Evolutionary conservation across 768 basidiomycete species (phyloP).

Genomic region (Macrocybe gigantea): DNA sequence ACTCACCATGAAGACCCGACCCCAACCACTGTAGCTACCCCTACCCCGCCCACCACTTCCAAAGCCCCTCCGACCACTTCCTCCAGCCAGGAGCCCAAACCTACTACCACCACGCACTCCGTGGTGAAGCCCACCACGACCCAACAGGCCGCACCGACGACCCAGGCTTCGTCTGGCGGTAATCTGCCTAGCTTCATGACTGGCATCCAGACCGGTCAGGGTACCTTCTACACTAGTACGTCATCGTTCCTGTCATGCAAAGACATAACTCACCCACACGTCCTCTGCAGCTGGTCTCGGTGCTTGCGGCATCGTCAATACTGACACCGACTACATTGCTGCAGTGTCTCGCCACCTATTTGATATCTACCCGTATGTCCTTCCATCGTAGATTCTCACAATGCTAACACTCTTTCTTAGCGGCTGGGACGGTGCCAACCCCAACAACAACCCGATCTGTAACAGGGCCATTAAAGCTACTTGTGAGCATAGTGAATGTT

Average conservation of each 20-base stretch:
- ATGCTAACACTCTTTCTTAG: conserved; percentile 25
- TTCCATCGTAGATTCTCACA: background rate
- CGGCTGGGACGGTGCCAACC: conserved; percentile 51
- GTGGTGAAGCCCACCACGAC: conserved; percentile 8
- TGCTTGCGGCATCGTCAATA: conserved; percentile 57
- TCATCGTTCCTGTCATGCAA: conserved; percentile 4
- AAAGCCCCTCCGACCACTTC: conserved; percentile 12
- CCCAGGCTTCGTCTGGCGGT: conserved; percentile 7
- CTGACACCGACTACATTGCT: conserved; percentile 44
- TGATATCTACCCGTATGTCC: conserved; percentile 55
- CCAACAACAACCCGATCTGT: conserved; percentile 76
- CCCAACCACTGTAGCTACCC: background rate
- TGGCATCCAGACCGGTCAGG: conserved; percentile 48
- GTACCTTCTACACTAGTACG: conserved; percentile 49
- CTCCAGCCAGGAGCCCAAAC: conserved; percentile 5
- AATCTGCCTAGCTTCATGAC: conserved; percentile 34
- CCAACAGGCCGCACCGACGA: conserved; percentile 6
- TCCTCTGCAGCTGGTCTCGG: conserved; percentile 46
- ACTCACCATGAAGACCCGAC: background rate
- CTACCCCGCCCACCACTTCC: conserved; percentile 10
- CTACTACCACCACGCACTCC: conserved; percentile 10
- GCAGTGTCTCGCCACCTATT: conserved; percentile 53
- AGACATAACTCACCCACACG: conserved; percentile 1
- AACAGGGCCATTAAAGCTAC: conserved; percentile 33
- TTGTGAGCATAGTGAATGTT: conserved; percentile 34